phyloP scores from a whole-genome alignment of 1,284 basidiomycete species.

The Cronartium quercuum region DNA sequence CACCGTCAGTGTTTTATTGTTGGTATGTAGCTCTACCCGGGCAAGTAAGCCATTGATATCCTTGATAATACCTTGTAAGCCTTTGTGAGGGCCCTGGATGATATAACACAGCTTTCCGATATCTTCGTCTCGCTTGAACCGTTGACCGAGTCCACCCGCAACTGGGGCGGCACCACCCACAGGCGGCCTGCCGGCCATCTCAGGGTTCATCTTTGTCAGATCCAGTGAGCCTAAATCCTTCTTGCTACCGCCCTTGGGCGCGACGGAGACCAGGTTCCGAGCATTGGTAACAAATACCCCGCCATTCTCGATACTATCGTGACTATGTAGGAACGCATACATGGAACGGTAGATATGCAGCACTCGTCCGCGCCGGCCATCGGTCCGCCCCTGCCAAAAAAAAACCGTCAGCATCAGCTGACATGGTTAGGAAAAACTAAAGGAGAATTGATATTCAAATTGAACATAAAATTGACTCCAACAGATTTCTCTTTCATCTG shows the following conservation, averaged over 20 bases:
- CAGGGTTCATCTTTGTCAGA: constrained; percentile 93
- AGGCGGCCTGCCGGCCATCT: constrained; percentile 52
- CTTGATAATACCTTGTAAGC: constrained; percentile 85
- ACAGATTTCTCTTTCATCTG: constrained; percentile 89
- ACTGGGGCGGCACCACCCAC: constrained; percentile 55
- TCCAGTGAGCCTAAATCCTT: constrained; percentile 57
- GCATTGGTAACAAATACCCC: constrained; percentile 86
- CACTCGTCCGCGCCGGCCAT: constrained; percentile 84
- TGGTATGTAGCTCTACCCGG: constrained; percentile 83
- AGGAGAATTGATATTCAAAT: background rate
- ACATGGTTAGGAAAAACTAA: background rate
- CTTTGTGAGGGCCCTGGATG: constrained; percentile 82
- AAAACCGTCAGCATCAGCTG: background rate
- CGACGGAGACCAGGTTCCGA: constrained; percentile 69
- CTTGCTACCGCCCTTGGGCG: constrained; percentile 69
- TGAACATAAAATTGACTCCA: constrained; percentile 57
- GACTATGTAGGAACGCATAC: constrained; percentile 89
- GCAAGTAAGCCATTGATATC: constrained; percentile 83
- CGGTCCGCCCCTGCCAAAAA: constrained; percentile 37
- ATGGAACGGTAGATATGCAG: constrained; percentile 92
- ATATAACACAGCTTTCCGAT: constrained; percentile 76
- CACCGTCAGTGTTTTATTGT: constrained; percentile 82
- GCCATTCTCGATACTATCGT: constrained; percentile 80
- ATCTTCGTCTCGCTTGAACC: constrained; percentile 68
- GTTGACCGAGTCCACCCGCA: constrained; percentile 74